Evolutionary conservation across 306 rosid genomes (phyloP).

Genomic region (Acacia crassicarpa): DNA sequence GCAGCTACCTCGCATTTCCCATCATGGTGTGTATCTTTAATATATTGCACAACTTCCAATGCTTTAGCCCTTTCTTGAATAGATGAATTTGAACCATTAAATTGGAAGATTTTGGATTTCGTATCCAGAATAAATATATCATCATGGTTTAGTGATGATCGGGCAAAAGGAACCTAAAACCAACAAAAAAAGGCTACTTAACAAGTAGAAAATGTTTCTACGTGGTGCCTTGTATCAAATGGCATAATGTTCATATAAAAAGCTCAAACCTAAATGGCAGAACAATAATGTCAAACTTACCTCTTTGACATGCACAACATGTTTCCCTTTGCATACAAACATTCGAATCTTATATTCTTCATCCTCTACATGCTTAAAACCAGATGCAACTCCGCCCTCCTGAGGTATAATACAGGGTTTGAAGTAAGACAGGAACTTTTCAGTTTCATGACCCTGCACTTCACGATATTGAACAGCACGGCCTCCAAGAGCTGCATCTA

Average conservation of each 20-base stretch:
- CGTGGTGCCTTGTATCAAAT: neutral
- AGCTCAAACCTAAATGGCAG: constrained; percentile 30
- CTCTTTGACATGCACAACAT: constrained; percentile 94
- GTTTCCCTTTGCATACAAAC: constrained; percentile 88
- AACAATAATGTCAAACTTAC: constrained; percentile 47
- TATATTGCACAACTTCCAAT: constrained; percentile 87
- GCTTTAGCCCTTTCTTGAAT: constrained; percentile 98
- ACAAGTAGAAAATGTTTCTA: constrained; percentile 22
- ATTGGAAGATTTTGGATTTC: constrained; percentile 80
- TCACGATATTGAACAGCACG: constrained; percentile 96
- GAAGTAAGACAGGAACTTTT: constrained; percentile 79
- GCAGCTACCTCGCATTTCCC: constrained; percentile 96
- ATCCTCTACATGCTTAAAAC: constrained; percentile 78
- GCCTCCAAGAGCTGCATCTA: constrained; percentile 96
- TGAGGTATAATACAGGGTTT: constrained; percentile 94
- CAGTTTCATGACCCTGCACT: constrained; percentile 93
- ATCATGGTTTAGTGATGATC: constrained; percentile 86
- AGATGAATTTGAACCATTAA: constrained; percentile 87
- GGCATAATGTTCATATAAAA: constrained; percentile 6
- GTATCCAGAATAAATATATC: constrained; percentile 91
- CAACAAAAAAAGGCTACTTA: constrained; percentile 29
- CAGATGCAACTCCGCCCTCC: constrained; percentile 88
- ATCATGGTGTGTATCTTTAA: constrained; percentile 84
- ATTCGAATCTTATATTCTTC: constrained; percentile 72
- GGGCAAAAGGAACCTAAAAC: constrained; percentile 77